A percentile compares a stretch with the other conserved stretches of the same genome.
These are phyloP conservation scores for Pyrus communis DNA, from an alignment of 306 rosid species.

Conservation along the genomic window DNA sequence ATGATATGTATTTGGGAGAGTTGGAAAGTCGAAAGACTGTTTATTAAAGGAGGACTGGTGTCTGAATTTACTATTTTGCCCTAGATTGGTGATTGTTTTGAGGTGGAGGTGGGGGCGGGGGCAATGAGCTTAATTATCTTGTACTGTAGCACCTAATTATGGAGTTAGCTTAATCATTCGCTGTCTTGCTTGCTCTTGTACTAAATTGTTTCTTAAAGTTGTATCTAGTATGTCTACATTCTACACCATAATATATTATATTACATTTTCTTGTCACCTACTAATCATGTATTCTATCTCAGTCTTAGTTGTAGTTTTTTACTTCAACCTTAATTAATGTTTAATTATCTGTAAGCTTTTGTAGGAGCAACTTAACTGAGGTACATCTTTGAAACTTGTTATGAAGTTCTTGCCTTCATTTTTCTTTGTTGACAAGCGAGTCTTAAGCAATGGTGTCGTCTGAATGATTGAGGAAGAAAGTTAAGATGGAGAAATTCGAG, in stretches of 20 bases:
- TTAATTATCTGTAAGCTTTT: neutral
- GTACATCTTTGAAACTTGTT: neutral
- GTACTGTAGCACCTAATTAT: neutral
- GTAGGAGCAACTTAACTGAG: neutral
- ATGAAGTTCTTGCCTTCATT: neutral
- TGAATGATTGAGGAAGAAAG: no score
- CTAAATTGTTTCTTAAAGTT: constrained; percentile 21
- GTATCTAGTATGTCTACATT: neutral
- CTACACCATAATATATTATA: neutral
- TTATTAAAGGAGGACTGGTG: constrained; percentile 8
- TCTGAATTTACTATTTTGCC: constrained; percentile 28
- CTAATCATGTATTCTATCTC: neutral
- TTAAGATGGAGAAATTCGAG: no score
- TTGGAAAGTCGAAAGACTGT: constrained; percentile 42
- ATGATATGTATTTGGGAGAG: constrained; percentile 1
- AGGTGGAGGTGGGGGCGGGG: neutral
- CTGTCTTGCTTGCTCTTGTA: constrained; percentile 33
- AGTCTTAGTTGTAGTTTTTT: neutral
- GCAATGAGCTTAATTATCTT: constrained; percentile 16
- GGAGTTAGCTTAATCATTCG: constrained; percentile 5
- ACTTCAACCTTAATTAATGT: neutral
- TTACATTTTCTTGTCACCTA: neutral
- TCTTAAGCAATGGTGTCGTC: no score
- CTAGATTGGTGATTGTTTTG: constrained; percentile 34
- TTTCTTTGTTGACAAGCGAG: no score